Base-by-base conservation (phyloP, 495 filamentous ascomycete species). In the Trichocladium antarcticum region DNA sequence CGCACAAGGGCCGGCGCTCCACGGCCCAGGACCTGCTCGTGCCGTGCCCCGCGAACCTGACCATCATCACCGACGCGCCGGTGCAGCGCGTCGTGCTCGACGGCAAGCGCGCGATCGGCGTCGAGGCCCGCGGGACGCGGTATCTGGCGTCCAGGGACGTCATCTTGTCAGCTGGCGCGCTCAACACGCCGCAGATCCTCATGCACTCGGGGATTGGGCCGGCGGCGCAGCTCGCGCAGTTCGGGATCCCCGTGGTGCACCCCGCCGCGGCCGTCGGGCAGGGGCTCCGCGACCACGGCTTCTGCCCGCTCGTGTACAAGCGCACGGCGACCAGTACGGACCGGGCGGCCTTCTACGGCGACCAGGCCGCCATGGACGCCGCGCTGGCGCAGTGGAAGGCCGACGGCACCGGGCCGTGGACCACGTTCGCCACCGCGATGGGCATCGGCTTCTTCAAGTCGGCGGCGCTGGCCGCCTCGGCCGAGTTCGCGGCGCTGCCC, bases 141-240 rank as follows among this genome's bases (percentile, higher is more conserved):
- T 68, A 70, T 41, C 32, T 65, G 10, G 78, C 78, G 5, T 60
- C 62, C 3, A 74, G 77, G 40, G 80, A 85, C 37, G 70, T 83
- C 19, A 72, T 85, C 39, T 59, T 85, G 8, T 71, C 69, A 0
- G 71, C 71, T 14, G 81, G 82, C 8, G 63, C 79, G 1, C 64
- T 81, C 19, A 72, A 83, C 57, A 66, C 64, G 11, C 81, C 82
- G 2, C 73, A 76, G 36, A 71, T 83, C 42, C 68, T 84, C 0
- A 77, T 82, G 73, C 76, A 80, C 47, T 80, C 77, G 0, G 82
- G 81, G 10, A 76, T 85, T 46, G 81, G 81, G 0, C 77, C 80
- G 0, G 57, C 59, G 10, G 53, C 61, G 0, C 69, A 81, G 22
- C 72, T 85, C 0, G 31, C 62, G n/a, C 51, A 71, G 28, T 74